phyloP scores from a whole-genome alignment of 495 filamentous ascomycete genomes.

The Trypethelium eluteriae region DNA sequence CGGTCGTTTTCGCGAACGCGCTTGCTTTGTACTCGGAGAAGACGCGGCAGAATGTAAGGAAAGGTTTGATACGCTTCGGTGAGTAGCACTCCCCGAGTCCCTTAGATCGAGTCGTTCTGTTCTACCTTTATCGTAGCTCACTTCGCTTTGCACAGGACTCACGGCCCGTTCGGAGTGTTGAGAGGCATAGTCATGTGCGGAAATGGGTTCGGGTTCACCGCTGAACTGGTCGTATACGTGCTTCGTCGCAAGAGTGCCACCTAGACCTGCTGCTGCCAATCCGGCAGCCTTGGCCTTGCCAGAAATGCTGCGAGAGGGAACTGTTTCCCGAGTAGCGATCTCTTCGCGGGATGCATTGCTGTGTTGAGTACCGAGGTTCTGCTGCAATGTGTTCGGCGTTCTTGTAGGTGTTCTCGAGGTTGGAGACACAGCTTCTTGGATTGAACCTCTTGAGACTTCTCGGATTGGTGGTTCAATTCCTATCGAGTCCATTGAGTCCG shows the following conservation, averaged over 20 bases:
- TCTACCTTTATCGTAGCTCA: constrained; percentile 52
- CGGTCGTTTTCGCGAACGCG: constrained; percentile 46
- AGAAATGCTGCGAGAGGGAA: constrained; percentile 36
- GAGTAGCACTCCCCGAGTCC: not conserved
- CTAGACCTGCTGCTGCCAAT: constrained; percentile 37
- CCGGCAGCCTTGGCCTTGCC: constrained; percentile 35
- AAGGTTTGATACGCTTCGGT: constrained; percentile 16
- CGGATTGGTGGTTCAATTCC: constrained; percentile 46
- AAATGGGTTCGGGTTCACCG: constrained; percentile 12
- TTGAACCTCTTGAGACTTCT: constrained; percentile 50
- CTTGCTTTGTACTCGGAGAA: constrained; percentile 34
- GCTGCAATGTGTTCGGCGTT: constrained; percentile 46
- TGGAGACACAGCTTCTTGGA: constrained; percentile 46
- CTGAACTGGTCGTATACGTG: constrained; percentile 22
- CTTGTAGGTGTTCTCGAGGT: constrained; percentile 35
- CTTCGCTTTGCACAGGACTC: constrained; percentile 84
- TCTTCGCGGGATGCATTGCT: constrained; percentile 53
- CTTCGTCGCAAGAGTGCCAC: constrained; percentile 28
- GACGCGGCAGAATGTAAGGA: constrained; percentile 30
- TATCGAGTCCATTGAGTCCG: constrained; percentile 47
- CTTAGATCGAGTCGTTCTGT: constrained; percentile 1
- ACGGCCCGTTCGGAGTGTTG: constrained; percentile 48
- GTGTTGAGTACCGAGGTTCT: constrained; percentile 49
- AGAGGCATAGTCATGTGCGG: constrained; percentile 35
- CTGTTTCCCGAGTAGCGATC: constrained; percentile 30